Base-by-base conservation (phyloP, 2,329 filamentous ascomycete genomes). In the Colletotrichum camelliae region DNA sequence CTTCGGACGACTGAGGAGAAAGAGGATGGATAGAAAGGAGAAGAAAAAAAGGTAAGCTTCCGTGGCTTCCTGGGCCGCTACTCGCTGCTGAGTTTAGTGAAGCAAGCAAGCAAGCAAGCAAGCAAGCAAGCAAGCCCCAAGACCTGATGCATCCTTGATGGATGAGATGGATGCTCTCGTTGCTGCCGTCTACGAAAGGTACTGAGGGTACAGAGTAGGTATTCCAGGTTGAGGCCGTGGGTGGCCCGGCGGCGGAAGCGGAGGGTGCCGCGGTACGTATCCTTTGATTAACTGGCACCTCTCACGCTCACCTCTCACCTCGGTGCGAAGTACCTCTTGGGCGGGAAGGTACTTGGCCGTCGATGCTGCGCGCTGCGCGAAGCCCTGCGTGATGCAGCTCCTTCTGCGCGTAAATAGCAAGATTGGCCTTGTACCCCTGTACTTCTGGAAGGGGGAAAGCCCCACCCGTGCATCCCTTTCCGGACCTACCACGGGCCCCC, bases 381-480 rank as follows among this genome's bases (percentile, higher is more conserved):
- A 43, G 66, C 66, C 48, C 66, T 68, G 52, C 52, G 66, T 58
- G 48, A 27, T 67, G 43, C 64, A 67, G 43, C 64, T n/a, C 27
- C 43, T 39, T 35, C 24, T 39, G 29, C 61, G 68, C 31, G 31
- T 43, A 67, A 39, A 60, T 52, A 13, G 67, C 52, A 43, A 72
- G 37, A 21, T 37, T 31, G 48, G 37, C 55, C 29, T 35, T 68
- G 74, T 73, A 74, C 64, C 74, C 71, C 27, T 60, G 74, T 76
- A 76, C 65, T 55, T 64, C 57, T 73, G 33, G 62, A 75, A 75
- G 62, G 69, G 62, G 69, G 33, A 31, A 68, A 68, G 66, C 39
- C 61, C 67, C 72, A 75, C 72, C 68, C 69, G 73, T 61, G 39
- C 64, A 60, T 76, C 71, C 74, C 48, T 75, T 76, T 70, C 73